Percentiles rank a stretch among this genome's conserved stretches.
These are phyloP conservation scores for Syzygium aromaticum DNA, from an alignment of 345 rosid genomes.

Conservation along the genomic window DNA sequence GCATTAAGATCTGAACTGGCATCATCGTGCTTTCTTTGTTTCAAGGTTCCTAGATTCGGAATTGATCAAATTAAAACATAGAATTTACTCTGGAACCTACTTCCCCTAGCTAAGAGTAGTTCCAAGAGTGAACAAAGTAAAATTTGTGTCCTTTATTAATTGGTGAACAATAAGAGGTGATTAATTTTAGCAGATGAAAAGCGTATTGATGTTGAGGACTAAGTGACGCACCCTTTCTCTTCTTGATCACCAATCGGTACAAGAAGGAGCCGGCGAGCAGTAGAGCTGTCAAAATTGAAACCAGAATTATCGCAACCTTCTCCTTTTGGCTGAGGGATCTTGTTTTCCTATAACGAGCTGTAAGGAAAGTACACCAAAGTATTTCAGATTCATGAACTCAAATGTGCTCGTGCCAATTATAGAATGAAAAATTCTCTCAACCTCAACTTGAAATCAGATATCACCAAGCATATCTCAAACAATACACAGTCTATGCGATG, in stretches of 20 bases:
- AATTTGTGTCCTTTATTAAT: neutral
- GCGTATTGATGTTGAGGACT: neutral
- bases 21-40: neutral
- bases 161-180: neutral
- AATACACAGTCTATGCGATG: accelerated
- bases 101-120: neutral
- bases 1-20: neutral
- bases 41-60: neutral
- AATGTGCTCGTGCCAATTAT: neutral
- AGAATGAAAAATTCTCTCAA: neutral
- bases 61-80: neutral
- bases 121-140: neutral
- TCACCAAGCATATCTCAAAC: neutral
- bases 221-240: neutral
- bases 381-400: neutral
- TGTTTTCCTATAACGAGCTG: neutral
- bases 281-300: neutral
- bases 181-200: neutral
- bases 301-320: neutral
- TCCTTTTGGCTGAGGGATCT: neutral
- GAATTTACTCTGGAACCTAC: neutral
- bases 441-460: neutral
- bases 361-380: neutral
- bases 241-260: neutral
- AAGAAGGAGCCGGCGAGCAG: neutral